A percentile compares a stretch with the other conserved stretches of the same genome.
phyloP scores from a whole-genome alignment of 2,329 filamentous ascomycete species.

The Fusarium piperis region DNA sequence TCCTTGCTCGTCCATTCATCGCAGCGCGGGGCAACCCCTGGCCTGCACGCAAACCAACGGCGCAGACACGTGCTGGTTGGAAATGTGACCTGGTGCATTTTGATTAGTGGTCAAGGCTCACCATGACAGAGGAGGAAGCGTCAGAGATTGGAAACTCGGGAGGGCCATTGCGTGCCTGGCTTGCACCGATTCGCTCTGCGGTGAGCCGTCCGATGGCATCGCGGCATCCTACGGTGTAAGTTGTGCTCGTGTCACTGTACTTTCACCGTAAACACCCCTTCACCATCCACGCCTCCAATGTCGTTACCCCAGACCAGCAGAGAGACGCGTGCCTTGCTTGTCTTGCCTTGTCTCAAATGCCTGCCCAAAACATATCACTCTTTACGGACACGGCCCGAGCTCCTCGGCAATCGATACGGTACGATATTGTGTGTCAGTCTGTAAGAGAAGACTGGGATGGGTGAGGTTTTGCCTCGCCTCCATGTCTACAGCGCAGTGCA shows the following conservation, averaged over 20 bases:
- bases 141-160: background rate
- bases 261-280: background rate
- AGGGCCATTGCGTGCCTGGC: background rate
- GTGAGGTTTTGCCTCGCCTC: background rate
- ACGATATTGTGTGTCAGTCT: background rate
- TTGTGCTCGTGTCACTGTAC: background rate
- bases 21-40: slow-evolving; percentile 19
- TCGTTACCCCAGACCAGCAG: slow-evolving; percentile 9
- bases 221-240: background rate
- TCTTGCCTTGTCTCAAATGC: background rate
- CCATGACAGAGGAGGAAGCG: slow-evolving; percentile 7
- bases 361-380: slow-evolving; percentile 2
- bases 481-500: background rate
- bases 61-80: slow-evolving; percentile 37
- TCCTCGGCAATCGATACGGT: background rate
- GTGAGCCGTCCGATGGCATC: background rate
- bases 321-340: background rate
- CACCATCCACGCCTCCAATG: slow-evolving; percentile 3
- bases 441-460: background rate
- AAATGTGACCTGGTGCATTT: slow-evolving; percentile 41
- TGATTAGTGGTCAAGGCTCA: slow-evolving; percentile 19
- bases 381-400: slow-evolving; percentile 9
- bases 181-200: slow-evolving; percentile 5
- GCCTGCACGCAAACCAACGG: slow-evolving; percentile 39
- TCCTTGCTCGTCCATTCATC: background rate